Evolutionary conservation across 305 asterid genomes (phyloP).

Genomic region (Plantago coronopus): DNA sequence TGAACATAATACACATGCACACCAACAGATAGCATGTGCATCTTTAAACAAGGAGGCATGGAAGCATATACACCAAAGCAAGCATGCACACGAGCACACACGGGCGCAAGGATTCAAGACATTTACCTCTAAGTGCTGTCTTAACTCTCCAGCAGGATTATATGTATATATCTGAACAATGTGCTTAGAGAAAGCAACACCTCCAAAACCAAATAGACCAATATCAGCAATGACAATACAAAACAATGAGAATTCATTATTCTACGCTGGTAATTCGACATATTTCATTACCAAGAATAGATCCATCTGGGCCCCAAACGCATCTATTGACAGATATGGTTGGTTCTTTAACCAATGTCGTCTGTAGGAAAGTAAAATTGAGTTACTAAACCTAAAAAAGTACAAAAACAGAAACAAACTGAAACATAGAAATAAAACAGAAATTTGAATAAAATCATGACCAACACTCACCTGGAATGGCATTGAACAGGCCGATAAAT

Average conservation of each 20-base stretch:
- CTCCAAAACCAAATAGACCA: slow-evolving; percentile 30
- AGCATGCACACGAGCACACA: background rate
- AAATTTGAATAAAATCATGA: background rate
- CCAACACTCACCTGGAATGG: slow-evolving; percentile 61
- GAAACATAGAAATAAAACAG: background rate
- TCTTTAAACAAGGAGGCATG: background rate
- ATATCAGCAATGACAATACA: slow-evolving; percentile 21
- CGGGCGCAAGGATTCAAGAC: background rate
- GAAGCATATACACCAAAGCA: background rate
- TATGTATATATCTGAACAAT: slow-evolving; percentile 49
- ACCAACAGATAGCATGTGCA: background rate
- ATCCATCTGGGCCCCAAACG: slow-evolving; percentile 96
- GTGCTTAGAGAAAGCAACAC: slow-evolving; percentile 58
- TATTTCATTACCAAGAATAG: slow-evolving; percentile 67
- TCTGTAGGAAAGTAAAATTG: slow-evolving; percentile 40
- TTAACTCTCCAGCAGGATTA: slow-evolving; percentile 41
- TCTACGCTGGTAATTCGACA: slow-evolving; percentile 15
- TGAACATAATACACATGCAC: background rate
- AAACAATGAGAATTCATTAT: slow-evolving; percentile 11
- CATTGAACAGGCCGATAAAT: slow-evolving; percentile 67
- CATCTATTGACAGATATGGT: slow-evolving; percentile 82
- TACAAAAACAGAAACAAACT: slow-evolving; percentile 9
- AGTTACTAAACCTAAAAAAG: slow-evolving; percentile 13
- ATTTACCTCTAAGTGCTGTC: slow-evolving; percentile 43
- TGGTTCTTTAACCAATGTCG: slow-evolving; percentile 84